Percentiles rank a stretch among this genome's conserved stretches.
Evolutionary conservation across 2,329 filamentous ascomycete species (phyloP).

Genomic region (Elsinoe batatas): DNA sequence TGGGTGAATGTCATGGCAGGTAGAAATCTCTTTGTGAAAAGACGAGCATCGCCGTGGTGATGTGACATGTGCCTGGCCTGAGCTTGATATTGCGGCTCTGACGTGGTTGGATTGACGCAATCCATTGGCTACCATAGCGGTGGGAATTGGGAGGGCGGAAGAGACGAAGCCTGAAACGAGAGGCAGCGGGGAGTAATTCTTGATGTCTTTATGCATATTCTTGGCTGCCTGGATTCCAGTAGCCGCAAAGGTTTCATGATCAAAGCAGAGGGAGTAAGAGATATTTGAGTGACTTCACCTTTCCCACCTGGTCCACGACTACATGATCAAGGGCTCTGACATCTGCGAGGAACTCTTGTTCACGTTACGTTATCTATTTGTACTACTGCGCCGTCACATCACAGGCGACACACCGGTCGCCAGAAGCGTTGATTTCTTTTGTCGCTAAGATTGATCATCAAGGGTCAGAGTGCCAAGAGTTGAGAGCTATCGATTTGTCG

Average conservation of each 20-base stretch:
- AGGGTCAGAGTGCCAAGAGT: too few relatives aligned
- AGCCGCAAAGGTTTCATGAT: not conserved
- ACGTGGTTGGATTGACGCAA: not conserved
- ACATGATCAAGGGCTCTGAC: not conserved
- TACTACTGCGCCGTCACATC: not conserved
- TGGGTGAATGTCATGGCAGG: not conserved
- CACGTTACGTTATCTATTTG: not conserved
- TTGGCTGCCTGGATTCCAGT: too few relatives aligned
- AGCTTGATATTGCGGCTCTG: not conserved
- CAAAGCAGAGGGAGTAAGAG: not conserved
- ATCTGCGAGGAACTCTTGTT: not conserved
- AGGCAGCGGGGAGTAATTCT: not conserved
- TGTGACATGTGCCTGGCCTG: not conserved
- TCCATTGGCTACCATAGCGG: conserved; percentile 1
- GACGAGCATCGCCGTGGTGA: not conserved
- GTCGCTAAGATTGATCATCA: not conserved
- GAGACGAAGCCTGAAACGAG: not conserved
- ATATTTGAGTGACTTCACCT: not conserved
- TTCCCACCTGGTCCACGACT: not conserved
- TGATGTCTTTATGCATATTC: not conserved
- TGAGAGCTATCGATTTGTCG: not conserved
- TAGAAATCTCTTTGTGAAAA: not conserved
- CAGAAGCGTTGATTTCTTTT: too few relatives aligned
- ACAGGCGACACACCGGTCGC: too few relatives aligned
- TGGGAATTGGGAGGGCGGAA: not conserved